phyloP scores from a whole-genome alignment of 345 rosid genomes.

The Citrus australasica region DNA sequence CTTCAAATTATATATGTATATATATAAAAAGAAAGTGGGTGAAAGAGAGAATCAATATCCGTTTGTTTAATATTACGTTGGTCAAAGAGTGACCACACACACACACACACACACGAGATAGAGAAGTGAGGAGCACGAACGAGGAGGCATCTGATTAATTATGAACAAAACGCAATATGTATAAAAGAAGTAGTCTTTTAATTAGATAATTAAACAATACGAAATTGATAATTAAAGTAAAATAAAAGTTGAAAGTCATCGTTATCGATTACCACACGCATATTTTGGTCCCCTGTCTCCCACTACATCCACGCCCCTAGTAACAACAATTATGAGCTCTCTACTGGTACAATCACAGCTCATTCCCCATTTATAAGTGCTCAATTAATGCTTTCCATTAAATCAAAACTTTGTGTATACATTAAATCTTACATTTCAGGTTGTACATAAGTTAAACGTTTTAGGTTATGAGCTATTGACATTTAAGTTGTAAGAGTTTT shows the following conservation, averaged over 20 bases:
- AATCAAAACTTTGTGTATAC: background rate
- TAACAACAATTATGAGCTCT: background rate
- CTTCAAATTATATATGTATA: too few species aligned
- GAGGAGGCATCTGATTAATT: background rate
- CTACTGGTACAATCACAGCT: too few species aligned
- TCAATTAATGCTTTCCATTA: background rate
- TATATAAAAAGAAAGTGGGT: background rate
- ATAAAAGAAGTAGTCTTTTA: too few species aligned
- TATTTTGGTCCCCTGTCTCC: background rate
- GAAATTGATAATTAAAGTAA: background rate
- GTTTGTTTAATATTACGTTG: background rate
- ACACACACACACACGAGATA: background rate
- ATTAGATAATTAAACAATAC: background rate
- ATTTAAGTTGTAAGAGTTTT: too few species aligned
- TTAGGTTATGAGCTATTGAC: too few species aligned
- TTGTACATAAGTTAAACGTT: too few species aligned
- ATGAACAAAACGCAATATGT: background rate
- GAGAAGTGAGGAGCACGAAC: background rate
- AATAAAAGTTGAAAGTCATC: background rate
- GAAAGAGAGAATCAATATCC: background rate
- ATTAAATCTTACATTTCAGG: too few species aligned
- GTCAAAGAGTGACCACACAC: background rate
- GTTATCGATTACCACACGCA: background rate
- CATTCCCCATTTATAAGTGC: background rate
- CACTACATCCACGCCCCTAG: background rate